Evolutionary conservation across 257 asterid species (phyloP), one percentile per base, ranked within the genome.

Genomic region (Nicotiana otophora): DNA sequence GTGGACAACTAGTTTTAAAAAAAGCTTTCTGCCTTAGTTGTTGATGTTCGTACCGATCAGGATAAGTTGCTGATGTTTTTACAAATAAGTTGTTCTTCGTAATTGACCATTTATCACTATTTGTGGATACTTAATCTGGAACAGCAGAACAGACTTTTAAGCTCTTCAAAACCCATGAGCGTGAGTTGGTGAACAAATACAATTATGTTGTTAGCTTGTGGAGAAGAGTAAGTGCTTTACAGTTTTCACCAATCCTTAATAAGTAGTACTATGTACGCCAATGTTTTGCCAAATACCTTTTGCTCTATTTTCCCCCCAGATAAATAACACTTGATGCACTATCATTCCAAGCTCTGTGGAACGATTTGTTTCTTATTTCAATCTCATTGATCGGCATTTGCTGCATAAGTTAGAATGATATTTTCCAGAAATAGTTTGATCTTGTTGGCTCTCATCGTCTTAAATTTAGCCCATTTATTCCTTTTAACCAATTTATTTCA

Each of bases 131-230:
- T 92, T 77, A 89, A 90, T 87, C 81, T 82, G 86, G 88, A 86
- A 53, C 91, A 95, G 99, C 97, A 12, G 97, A 89, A 83, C 96
- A 90, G 68, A 92, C 94, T 86, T 96, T 93, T 92, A 92, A 91
- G 90, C 87, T 85, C 82, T 96, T 94, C 78, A 92, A 80, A 64
- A 82, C 96, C 76, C 94, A 87, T 46, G 99, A 96, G 83, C 95
- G 91, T 34, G 97, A 96, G 79, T 81, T 96, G 92, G 84, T 92
- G 87, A 91, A 89, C 93, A 96, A 94, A 90, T 92, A 96, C 80
- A 94, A 94, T 86, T 89, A 91, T 82, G 98, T 96, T 53, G 94
- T 94, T 81, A 90, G 97, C 86, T 92, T 96, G 58, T 96, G 99
- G 99, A 94, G 95, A 89, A 92, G 98, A 85, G 99, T 96, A 90